Conservation (phyloP, 768 basidiomycete genomes). For the Suillus variegatus region DNA sequence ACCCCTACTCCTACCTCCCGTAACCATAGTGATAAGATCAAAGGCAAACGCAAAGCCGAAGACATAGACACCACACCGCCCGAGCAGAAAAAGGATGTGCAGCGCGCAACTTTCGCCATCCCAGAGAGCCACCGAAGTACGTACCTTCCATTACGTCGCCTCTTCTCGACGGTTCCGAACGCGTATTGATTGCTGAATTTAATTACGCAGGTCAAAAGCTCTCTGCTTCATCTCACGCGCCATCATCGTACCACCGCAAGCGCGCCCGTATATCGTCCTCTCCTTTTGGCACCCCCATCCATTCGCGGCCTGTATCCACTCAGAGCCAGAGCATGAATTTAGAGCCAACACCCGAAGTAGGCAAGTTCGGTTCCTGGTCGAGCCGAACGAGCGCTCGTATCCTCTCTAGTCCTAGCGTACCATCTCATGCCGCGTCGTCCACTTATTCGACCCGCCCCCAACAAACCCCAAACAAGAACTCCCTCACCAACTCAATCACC, state of each 20-base stretch:
- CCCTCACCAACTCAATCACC: conserved; percentile 15
- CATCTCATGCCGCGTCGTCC: conserved; percentile 40
- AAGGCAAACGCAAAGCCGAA: conserved; percentile 74
- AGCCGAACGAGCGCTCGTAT: conserved; percentile 34
- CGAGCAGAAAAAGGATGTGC: conserved; percentile 52
- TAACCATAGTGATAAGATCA: conserved; percentile 36
- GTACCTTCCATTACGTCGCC: conserved; percentile 31
- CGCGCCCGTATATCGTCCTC: conserved; percentile 54
- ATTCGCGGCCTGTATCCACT: conserved; percentile 31
- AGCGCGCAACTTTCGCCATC: conserved; percentile 63
- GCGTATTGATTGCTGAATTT: conserved; percentile 24
- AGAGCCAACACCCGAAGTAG: conserved; percentile 24
- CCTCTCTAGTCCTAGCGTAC: conserved; percentile 30
- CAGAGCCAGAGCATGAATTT: conserved; percentile 10
- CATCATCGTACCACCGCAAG: conserved; percentile 74
- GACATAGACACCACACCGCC: conserved; percentile 72
- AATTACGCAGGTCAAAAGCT: conserved; percentile 48
- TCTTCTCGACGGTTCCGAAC: conserved; percentile 17
- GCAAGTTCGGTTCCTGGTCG: conserved; percentile 34
- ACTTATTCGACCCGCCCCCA: conserved; percentile 32
- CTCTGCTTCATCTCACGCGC: conserved; percentile 58
- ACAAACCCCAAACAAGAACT: conserved; percentile 14
- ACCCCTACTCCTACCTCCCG: conserved; percentile 36
- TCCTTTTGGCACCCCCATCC: conserved; percentile 33
- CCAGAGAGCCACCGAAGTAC: conserved; percentile 57